Percentiles rank a stretch among this genome's conserved stretches.
Conservation (phyloP, 164 flowering plant genomes). For the Macadamia tetraphylla region DNA sequence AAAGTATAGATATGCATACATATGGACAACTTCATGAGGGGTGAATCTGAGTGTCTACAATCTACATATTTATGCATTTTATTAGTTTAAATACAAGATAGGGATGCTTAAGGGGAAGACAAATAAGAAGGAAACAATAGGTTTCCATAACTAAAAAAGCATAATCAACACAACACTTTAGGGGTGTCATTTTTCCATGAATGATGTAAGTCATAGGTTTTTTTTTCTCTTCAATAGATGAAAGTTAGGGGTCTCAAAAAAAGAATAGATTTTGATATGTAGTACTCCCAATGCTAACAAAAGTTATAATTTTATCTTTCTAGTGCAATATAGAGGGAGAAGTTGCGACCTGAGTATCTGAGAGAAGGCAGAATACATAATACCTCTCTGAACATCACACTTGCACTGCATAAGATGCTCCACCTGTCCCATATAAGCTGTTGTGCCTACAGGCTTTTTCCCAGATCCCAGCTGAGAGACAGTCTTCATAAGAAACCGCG, state of each 20-base stretch:
- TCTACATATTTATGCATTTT: no score
- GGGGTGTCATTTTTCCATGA: no score
- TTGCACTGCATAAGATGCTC: slow-evolving; percentile 65
- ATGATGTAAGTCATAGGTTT: no score
- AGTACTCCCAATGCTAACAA: not conserved
- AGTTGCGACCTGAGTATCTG: not conserved
- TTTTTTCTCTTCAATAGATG: no score
- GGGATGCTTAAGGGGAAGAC: no score
- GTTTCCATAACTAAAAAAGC: no score
- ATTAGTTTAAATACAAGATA: no score
- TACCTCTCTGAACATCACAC: slow-evolving; percentile 61
- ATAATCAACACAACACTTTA: no score
- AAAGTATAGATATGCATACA: no score
- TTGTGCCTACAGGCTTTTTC: slow-evolving; percentile 77
- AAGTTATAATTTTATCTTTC: not conserved
- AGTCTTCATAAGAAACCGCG: slow-evolving; percentile 94
- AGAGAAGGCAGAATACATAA: not conserved
- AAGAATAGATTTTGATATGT: not conserved
- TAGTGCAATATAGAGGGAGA: not conserved
- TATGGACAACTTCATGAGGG: no score
- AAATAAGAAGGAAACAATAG: no score
- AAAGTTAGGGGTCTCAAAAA: not conserved
- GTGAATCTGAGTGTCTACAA: no score
- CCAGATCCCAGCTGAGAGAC: slow-evolving; percentile 76
- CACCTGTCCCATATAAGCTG: slow-evolving; percentile 61